Percentiles rank a stretch among this genome's conserved stretches.
phyloP scores from a whole-genome alignment of 2,329 filamentous ascomycete genomes.

The Ascosphaera pollenicola region DNA sequence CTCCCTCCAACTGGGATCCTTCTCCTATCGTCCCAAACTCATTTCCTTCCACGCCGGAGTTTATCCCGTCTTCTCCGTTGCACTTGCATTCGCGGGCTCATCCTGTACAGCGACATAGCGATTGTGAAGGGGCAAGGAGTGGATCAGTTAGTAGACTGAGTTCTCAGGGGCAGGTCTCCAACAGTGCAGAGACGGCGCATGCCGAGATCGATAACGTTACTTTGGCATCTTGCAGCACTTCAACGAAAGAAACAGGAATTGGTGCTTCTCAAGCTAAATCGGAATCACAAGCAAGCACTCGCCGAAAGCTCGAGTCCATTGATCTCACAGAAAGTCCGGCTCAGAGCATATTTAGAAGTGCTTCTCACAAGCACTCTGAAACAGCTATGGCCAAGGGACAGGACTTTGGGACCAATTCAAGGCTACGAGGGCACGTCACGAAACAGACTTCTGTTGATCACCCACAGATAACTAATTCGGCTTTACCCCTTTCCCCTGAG shows the following conservation, averaged over 20 bases:
- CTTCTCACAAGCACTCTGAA: slow-evolving; percentile 5
- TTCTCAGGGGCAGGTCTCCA: neutral
- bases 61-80: neutral
- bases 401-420: slow-evolving; percentile 5
- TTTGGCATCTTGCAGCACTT: neutral
- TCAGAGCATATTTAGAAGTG: neutral
- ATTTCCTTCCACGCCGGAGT: neutral
- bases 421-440: slow-evolving; percentile 3
- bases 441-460: slow-evolving; percentile 3
- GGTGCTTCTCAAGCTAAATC: neutral
- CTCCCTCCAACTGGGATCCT: neutral
- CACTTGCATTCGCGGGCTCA: neutral
- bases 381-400: slow-evolving; percentile 16
- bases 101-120: neutral
- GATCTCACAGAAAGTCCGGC: neutral
- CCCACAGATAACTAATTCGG: slow-evolving; percentile 1
- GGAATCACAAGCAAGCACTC: neutral
- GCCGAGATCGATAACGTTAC: neutral
- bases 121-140: neutral
- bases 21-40: neutral
- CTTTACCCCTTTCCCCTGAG: neutral
- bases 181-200: neutral
- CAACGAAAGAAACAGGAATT: neutral
- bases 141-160: neutral
- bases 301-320: neutral